These are phyloP conservation scores for Trypanosomatidae sp. DNA, from an alignment of 208 protist species.

Conservation along the genomic window DNA sequence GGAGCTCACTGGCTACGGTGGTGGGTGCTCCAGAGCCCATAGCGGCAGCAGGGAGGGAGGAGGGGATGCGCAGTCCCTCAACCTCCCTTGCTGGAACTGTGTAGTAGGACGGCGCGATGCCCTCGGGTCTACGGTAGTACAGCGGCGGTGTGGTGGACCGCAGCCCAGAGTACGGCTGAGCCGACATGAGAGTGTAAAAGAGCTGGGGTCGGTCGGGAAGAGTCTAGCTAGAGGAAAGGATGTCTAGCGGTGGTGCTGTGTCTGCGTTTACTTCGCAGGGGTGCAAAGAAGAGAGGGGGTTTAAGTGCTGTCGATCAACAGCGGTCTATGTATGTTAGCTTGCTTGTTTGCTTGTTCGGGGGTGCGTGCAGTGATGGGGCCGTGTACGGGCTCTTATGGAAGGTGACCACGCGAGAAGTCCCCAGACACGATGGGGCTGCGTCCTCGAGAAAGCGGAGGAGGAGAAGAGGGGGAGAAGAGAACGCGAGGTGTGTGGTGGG, in stretches of 20 bases:
- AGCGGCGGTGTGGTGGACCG: slow-evolving; percentile 70
- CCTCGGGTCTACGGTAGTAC: slow-evolving; percentile 61
- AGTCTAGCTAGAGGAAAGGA: not conserved
- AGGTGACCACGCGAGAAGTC: not conserved
- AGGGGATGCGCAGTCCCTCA: slow-evolving; percentile 22
- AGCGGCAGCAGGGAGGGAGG: slow-evolving; percentile 4
- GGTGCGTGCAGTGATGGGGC: not conserved
- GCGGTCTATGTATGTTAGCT: not conserved
- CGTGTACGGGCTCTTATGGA: not conserved
- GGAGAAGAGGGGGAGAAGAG: not conserved
- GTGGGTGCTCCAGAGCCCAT: slow-evolving; percentile 1
- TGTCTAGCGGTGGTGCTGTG: not conserved
- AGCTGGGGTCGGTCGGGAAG: not conserved
- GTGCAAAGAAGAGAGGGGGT: not conserved
- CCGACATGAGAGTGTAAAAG: slow-evolving; percentile 16
- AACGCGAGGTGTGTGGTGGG: not conserved
- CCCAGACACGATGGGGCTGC: not conserved
- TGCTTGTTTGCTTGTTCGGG: not conserved
- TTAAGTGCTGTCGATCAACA: not conserved
- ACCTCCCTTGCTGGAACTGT: slow-evolving; percentile 23
- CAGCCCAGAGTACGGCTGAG: slow-evolving; percentile 29
- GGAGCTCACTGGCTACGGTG: not conserved
- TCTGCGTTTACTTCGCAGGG: not conserved
- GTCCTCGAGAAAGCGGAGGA: not conserved
- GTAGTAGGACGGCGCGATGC: slow-evolving; percentile 51